These are phyloP conservation scores for Auricularia auricula-judae DNA, from an alignment of 768 basidiomycete species.

Conservation along the genomic window DNA sequence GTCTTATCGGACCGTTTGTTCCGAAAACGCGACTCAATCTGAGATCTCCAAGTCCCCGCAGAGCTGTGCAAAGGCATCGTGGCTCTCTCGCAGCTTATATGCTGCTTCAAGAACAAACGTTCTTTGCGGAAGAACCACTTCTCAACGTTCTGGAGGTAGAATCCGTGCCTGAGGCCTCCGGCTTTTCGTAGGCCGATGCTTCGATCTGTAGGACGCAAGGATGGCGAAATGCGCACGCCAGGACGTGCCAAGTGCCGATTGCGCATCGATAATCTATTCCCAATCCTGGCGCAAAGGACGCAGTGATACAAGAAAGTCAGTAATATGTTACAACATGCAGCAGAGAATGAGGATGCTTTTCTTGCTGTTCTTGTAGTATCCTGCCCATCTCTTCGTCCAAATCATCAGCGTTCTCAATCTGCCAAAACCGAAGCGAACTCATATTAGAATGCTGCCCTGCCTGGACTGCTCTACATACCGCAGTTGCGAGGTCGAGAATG, in stretches of 20 bases:
- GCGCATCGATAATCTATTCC: slow-evolving; percentile 2
- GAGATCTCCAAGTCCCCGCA: too few relatives aligned
- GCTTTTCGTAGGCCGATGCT: too few relatives aligned
- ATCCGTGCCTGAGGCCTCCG: too few relatives aligned
- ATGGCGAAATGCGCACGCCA: not conserved
- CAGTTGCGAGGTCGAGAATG: slow-evolving; percentile 80
- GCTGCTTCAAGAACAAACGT: too few relatives aligned
- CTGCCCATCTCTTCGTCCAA: slow-evolving; percentile 85
- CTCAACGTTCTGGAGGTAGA: too few relatives aligned
- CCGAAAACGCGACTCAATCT: too few relatives aligned
- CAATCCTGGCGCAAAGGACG: not conserved
- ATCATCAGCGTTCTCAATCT: slow-evolving; percentile 82
- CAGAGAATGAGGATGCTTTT: slow-evolving; percentile 83
- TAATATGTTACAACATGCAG: slow-evolving; percentile 90
- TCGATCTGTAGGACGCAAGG: not conserved
- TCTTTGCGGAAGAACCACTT: too few relatives aligned
- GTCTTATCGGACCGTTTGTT: too few relatives aligned
- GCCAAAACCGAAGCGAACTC: not conserved
- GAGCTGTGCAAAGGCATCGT: too few relatives aligned
- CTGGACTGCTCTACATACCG: slow-evolving; percentile 42
- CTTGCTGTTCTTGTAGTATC: slow-evolving; percentile 76
- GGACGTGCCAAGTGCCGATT: not conserved
- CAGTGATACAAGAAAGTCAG: slow-evolving; percentile 24
- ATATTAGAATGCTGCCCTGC: not conserved
- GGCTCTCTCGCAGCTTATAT: too few relatives aligned